Percentiles rank a stretch among this genome's conserved stretches.
phyloP scores from a whole-genome alignment of 2,329 filamentous ascomycete species.

The Pseudonectria foliicola region DNA sequence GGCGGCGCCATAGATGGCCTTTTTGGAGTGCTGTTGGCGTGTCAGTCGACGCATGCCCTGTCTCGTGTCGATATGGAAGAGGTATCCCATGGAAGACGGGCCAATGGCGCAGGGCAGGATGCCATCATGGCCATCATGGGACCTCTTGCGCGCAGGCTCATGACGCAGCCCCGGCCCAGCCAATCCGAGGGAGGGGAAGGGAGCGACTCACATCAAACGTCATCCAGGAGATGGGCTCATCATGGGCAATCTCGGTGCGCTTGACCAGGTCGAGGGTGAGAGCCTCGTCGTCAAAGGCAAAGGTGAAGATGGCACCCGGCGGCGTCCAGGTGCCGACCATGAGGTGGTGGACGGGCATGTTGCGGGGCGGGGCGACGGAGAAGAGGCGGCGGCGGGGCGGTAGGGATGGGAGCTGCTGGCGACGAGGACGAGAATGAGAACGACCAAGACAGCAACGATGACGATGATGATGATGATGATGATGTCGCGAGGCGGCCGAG shows the following conservation, averaged over 20 bases:
- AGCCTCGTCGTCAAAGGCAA: slow-evolving; percentile 78
- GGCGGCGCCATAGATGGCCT: slow-evolving; percentile 79
- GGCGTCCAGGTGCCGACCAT: slow-evolving; percentile 92
- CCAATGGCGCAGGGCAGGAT: no score
- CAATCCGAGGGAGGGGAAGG: no score
- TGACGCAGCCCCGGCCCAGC: no score
- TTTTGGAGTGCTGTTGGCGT: slow-evolving; percentile 59
- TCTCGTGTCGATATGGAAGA: not conserved
- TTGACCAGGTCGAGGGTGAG: slow-evolving; percentile 69
- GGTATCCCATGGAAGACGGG: no score
- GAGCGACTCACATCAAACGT: slow-evolving; percentile 65
- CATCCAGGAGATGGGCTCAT: slow-evolving; percentile 93
- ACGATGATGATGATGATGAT: slow-evolving; percentile 5
- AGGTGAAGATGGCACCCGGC: slow-evolving; percentile 82
- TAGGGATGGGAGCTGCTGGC: not conserved
- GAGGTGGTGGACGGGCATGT: slow-evolving; percentile 74
- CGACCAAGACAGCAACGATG: not conserved
- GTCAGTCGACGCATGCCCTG: not conserved
- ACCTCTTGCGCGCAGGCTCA: not conserved
- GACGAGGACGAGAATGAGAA: not conserved
- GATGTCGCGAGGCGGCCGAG: not conserved
- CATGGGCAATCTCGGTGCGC: slow-evolving; percentile 70
- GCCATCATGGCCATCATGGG: no score
- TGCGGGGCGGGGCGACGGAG: slow-evolving; percentile 19
- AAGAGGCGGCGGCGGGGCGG: slow-evolving; percentile 4